Conservation (phyloP, 2,329 filamentous ascomycete genomes). For the Saccharata proteae region DNA sequence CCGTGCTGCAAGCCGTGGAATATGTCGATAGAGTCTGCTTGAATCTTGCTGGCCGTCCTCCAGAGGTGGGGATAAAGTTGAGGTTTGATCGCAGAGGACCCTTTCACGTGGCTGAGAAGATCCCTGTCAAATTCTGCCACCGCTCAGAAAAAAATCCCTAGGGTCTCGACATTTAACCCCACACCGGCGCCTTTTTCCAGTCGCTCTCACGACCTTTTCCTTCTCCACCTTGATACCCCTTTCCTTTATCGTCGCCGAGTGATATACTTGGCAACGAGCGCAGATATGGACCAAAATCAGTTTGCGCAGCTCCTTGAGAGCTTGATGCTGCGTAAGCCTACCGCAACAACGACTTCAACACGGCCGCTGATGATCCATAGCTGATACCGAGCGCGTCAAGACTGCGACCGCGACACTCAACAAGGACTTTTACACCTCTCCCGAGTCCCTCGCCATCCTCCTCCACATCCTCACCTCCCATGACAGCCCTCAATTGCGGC, state of each 20-base stretch:
- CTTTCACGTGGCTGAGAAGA: not conserved
- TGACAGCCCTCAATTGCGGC: constrained; percentile 58
- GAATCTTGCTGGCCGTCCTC: no score
- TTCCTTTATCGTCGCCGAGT: no score
- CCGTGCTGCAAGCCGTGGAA: no score
- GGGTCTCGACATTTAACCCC: not conserved
- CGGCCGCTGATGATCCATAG: constrained; percentile 41
- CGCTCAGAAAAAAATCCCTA: constrained; percentile 6
- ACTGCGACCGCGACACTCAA: constrained; percentile 80
- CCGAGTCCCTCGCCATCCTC: constrained; percentile 72
- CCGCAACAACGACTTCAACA: no score
- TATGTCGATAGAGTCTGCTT: no score
- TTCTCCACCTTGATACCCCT: constrained; percentile 8
- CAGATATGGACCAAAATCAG: constrained; percentile 67
- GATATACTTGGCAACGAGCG: no score
- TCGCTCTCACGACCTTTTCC: constrained; percentile 3
- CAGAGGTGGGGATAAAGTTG: not conserved
- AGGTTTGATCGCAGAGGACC: not conserved
- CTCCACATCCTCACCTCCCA: constrained; percentile 81
- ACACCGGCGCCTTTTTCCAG: constrained; percentile 1
- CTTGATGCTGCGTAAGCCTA: constrained; percentile 67
- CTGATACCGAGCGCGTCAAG: constrained; percentile 67
- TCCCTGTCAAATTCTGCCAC: constrained; percentile 7
- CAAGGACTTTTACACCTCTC: constrained; percentile 83
- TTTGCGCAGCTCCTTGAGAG: constrained; percentile 80